Evolutionary conservation across 805 yeast genomes (phyloP).

Genomic region (Barnettozyma salicaria): DNA sequence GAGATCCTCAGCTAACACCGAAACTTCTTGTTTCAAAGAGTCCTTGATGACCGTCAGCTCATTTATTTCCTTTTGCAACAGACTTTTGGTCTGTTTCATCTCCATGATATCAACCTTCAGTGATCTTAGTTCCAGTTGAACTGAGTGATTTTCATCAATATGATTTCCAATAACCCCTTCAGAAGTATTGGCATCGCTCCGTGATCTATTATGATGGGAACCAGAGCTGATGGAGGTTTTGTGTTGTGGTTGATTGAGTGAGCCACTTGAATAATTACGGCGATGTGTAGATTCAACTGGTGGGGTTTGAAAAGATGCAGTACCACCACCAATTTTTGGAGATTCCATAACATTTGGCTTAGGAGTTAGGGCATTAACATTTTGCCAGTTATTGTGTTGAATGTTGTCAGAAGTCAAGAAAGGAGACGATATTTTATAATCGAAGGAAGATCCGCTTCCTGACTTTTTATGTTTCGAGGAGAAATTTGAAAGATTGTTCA

Average conservation of each 20-base stretch:
- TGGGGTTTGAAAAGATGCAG: constrained; percentile 25
- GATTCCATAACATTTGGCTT: constrained; percentile 6
- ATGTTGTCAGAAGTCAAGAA: constrained; percentile 10
- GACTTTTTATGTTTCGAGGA: constrained; percentile 25
- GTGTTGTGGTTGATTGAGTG: too few relatives aligned
- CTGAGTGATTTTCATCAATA: constrained; percentile 15
- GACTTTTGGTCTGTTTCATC: constrained; percentile 38
- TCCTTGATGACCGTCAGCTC: constrained; percentile 43
- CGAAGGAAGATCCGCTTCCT: constrained; percentile 22
- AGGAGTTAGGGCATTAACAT: constrained; percentile 12
- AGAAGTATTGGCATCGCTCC: constrained; percentile 4
- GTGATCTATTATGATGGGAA: constrained; percentile 6
- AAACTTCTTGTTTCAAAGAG: constrained; percentile 41
- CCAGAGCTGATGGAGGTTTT: constrained; percentile 4
- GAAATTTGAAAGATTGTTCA: constrained; percentile 12
- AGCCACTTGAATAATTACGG: constrained; percentile 8
- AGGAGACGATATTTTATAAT: constrained; percentile 25
- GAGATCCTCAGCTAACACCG: constrained; percentile 25
- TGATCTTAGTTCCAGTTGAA: constrained; percentile 34
- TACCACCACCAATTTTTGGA: constrained; percentile 17
- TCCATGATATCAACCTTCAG: constrained; percentile 36
- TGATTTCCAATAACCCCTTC: neutral
- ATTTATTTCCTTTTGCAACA: constrained; percentile 44
- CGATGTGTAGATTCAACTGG: constrained; percentile 15
- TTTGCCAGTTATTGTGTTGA: constrained; percentile 7